Evolutionary conservation across 306 rosid genomes (phyloP).

Genomic region (Trifolium pratense): DNA sequence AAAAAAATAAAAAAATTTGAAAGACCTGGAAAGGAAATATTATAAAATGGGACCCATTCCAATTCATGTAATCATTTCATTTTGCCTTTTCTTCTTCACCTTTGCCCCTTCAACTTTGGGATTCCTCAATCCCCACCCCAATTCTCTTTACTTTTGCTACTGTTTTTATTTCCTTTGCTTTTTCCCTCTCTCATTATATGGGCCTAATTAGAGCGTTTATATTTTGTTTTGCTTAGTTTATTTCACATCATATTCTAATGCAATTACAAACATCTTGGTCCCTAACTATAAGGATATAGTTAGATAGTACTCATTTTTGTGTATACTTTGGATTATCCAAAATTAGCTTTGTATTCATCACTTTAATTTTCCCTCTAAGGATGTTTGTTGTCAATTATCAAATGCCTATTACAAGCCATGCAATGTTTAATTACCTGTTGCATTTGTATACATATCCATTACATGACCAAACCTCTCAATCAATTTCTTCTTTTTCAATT

Average conservation of each 20-base stretch:
- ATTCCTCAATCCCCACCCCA: conserved; percentile 49
- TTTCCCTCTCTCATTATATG: background rate
- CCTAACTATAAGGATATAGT: background rate
- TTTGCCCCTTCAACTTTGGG: conserved; percentile 66
- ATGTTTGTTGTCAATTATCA: conserved; percentile 19
- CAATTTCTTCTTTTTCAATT: conserved; percentile 27
- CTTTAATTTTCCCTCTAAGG: conserved; percentile 28
- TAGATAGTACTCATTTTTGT: conserved; percentile 2
- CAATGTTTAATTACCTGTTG: conserved; percentile 11
- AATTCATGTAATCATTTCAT: conserved; percentile 82
- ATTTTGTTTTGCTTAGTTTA: conserved; percentile 15
- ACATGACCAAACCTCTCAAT: conserved; percentile 22
- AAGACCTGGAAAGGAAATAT: conserved; percentile 81
- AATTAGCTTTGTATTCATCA: conserved; percentile 31
- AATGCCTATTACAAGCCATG: conserved; percentile 29
- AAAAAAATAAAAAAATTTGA: conserved; percentile 43
- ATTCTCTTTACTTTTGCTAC: background rate
- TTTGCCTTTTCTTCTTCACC: conserved; percentile 69
- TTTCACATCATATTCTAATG: conserved; percentile 21
- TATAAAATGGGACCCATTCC: conserved; percentile 66
- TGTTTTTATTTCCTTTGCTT: background rate
- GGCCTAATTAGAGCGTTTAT: conserved; percentile 18
- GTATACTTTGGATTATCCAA: conserved; percentile 27
- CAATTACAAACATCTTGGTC: conserved; percentile 32
- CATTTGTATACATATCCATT: background rate